Conservation (phyloP, 805 yeast species). For the Ogataea methylovora region DNA sequence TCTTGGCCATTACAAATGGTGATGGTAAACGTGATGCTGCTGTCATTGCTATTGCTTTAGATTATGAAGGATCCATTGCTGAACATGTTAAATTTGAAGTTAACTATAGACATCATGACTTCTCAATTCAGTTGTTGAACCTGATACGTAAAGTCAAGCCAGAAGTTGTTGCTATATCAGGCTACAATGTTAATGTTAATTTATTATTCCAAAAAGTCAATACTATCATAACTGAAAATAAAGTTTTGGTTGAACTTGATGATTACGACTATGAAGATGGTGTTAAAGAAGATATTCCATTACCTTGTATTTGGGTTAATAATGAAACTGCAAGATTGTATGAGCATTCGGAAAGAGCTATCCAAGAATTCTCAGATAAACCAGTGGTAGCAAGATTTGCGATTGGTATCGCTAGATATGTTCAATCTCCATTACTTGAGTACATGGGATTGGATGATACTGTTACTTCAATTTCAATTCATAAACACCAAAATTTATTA, state of each 20-base stretch:
- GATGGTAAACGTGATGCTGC: constrained; percentile 84
- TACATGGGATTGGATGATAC: constrained; percentile 78
- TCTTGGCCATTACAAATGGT: constrained; percentile 77
- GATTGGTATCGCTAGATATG: constrained; percentile 83
- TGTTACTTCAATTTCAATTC: constrained; percentile 55
- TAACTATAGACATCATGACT: constrained; percentile 57
- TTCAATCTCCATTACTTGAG: constrained; percentile 89
- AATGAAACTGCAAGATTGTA: constrained; percentile 91
- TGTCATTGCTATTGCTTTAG: constrained; percentile 70
- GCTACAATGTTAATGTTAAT: constrained; percentile 70
- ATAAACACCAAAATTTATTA: constrained; percentile 64
- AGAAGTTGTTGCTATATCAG: constrained; percentile 86
- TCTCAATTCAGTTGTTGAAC: constrained; percentile 53
- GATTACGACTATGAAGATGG: constrained; percentile 21
- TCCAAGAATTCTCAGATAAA: constrained; percentile 74
- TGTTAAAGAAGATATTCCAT: constrained; percentile 24
- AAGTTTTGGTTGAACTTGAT: constrained; percentile 44
- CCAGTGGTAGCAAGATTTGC: constrained; percentile 77
- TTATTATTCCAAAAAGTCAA: constrained; percentile 48
- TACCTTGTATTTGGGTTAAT: constrained; percentile 75
- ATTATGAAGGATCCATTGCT: constrained; percentile 71
- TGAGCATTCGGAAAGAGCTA: constrained; percentile 72
- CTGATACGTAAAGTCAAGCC: constrained; percentile 64
- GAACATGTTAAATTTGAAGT: constrained; percentile 75
- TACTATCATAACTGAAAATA: constrained; percentile 49